Base-by-base conservation (phyloP, 1,139 yeast genomes). In the Blastobotrys serpentis region DNA sequence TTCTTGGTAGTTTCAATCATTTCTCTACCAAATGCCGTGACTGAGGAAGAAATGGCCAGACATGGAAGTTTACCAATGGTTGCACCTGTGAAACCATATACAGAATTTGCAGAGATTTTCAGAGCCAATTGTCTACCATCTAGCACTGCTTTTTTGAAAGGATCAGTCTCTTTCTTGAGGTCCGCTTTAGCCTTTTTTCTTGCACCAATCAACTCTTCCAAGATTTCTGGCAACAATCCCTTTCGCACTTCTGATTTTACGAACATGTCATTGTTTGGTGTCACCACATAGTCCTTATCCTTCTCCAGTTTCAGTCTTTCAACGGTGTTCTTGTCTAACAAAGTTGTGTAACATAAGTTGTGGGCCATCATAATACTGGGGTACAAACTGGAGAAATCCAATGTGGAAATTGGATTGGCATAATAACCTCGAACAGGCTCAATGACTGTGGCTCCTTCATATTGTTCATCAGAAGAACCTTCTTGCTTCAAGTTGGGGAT, bases 281-380 rank as follows among this genome's bases (percentile, higher is more conserved):
- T 86, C 44, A 75, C 72, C 0, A 86, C 83, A 65, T 92, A 94
- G 62, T 94, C 98, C 44, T 79, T 82, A 51, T 75, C 85, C 56
- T 84, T 82, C 36, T 76, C 73, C 40, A 94, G 71, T 0, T 74
- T 74, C 52, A 84, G 75, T 42, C 86, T 76, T 38, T 81, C 79
- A 34, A 89, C 85, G 0, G 95, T 79, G 39, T 77, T 79, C 54
- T 78, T 80, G 57, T 79, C 85, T 47, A 92, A 69, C 39, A 92
- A 71, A 0, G 98, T 90, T 0, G 98, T 92, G 67, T 94, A 94
- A 67, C 99, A 94, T 51, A 94, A 73, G 66, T 94, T 94, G 66
- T 94, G 99, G 0, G 99, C 98, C 98, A 92, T 92, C 98, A 94
- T 94, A 62, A 94, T 94, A 52, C 97, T 87, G 4, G 99, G 99